Base-by-base conservation (phyloP, 176 grass and related monocot genomes). In the Hsuehochloa calcarea region DNA sequence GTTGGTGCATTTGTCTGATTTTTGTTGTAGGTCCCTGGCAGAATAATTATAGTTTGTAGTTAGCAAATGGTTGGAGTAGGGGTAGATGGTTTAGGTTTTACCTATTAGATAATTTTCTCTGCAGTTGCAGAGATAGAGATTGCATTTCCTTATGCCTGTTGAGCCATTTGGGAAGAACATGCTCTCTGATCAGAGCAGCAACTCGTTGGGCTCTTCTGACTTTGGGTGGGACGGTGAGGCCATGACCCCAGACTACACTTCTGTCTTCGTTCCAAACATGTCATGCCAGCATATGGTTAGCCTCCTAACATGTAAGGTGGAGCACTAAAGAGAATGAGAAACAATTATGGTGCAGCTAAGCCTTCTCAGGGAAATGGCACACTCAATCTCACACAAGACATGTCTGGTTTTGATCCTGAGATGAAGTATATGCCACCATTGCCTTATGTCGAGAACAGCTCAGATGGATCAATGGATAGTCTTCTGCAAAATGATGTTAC, bases 181-280 rank as follows among this genome's bases (percentile, higher is more conserved):
- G 50, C 58, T 87, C 66, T 91, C 83, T 75, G 87, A 91, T 47
- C 64, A 91, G 81, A 78, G 84, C 74, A 89, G 89, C 80, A 86
- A 91, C 15, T 87, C 87, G 13, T 91, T 89, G 85, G 87, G 49
- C n/a, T 78, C 79, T 46, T 75, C 71, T 13, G 87, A 84, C 54
- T 89, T 89, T 60, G 92, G 89, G 50, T 89, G 87, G 89, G 89
- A 87, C 0, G 54, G 79, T 52, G 93, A 92, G 63, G 66, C 35
- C 62, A 87, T 89, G 85, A 87, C 77, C 26, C 69, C 87, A 8
- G 84, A 89, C 47, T 89, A 85, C 81, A 87, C 87, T 35, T 89
- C 89, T 43, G 62, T 65, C 62, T 86, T 87, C 9, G 60, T 50
- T 75, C 89, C 89, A 1, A 70, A 58, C 26, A 59, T 62, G 38